Base-by-base conservation (phyloP, 2,329 filamentous ascomycete genomes). In the Penicillium psychrosexuale region DNA sequence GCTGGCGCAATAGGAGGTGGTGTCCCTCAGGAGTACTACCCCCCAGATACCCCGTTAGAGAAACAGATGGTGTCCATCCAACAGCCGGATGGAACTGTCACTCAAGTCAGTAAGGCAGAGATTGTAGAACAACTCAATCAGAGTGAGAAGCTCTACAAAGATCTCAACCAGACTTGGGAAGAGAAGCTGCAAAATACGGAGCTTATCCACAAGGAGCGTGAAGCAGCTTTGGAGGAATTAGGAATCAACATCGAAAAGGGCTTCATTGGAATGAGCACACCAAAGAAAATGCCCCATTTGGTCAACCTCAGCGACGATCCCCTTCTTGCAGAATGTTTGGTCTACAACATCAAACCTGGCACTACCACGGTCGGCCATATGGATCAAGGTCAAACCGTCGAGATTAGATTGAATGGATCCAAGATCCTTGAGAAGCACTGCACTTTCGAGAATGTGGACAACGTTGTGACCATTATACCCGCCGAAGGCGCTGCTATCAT, bases 231-330 rank as follows among this genome's bases (percentile, higher is more conserved):
- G 43, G 94, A 99, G 77, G 94, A 99, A 72, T 82, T 99, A 40
- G 94, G 94, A 61, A 97, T 99, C 75, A 97, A 92, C 73, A 99
- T 99, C 62, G 94, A 99, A 71, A 99, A 99, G 73, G 94, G 94
- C 7, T 97, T 97, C 68, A 87, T 99, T 58, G 94, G 94, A 13
- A 79, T 99, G 58, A 93, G 91, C 57, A 97, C 92, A 19, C 94
- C 94, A 0, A 99, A 99, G 78, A 97, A 97, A 76, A 99, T 97
- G 90, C 94, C 94, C 8, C 94, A 99, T 84, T 77, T 99, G 75
- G 94, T 99, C 75, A 99, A 99, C 72, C 77, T 99, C 63, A 97
- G 92, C n/a, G 90, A 94, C 69, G 90, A 94, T 69, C 94, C 94
- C 8, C 80, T 99, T 31, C 82, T 99, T 42, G 92, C 93, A 5